Evolutionary conservation across 805 yeast genomes (phyloP).

Genomic region (Saccharomycopsis fermentans): DNA sequence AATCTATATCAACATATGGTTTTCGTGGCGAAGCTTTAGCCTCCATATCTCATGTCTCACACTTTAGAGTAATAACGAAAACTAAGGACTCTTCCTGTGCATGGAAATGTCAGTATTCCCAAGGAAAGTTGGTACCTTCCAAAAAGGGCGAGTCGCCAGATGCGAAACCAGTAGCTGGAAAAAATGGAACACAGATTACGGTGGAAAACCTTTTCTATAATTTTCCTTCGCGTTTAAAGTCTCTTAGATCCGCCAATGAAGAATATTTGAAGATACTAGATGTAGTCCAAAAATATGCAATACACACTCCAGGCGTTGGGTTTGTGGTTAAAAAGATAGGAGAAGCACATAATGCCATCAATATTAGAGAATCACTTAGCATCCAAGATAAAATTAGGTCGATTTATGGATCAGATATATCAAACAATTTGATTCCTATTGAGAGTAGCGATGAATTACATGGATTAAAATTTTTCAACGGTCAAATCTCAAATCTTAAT

Average conservation of each 20-base stretch:
- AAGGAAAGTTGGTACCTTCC: slow-evolving; percentile 49
- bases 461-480: slow-evolving; percentile 45
- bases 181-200: slow-evolving; percentile 69
- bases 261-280: slow-evolving; percentile 74
- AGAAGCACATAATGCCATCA: slow-evolving; percentile 57
- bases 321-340: slow-evolving; percentile 75
- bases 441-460: slow-evolving; percentile 27
- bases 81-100: slow-evolving; percentile 53
- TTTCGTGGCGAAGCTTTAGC: slow-evolving; percentile 97
- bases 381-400: slow-evolving; percentile 60
- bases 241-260: slow-evolving; percentile 56
- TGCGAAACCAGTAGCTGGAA: slow-evolving; percentile 77
- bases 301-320: slow-evolving; percentile 61
- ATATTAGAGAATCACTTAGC: slow-evolving; percentile 40
- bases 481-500: slow-evolving; percentile 63
- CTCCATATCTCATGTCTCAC: slow-evolving; percentile 82
- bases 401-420: slow-evolving; percentile 61
- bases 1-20: slow-evolving; percentile 69
- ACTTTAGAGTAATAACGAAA: slow-evolving; percentile 72
- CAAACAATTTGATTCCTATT: slow-evolving; percentile 50
- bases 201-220: slow-evolving; percentile 90
- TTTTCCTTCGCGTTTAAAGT: slow-evolving; percentile 64
- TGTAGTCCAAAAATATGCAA: slow-evolving; percentile 72
- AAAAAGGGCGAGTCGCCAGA: slow-evolving; percentile 31
- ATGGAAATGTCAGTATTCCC: slow-evolving; percentile 53